Evolutionary conservation across 2,329 filamentous ascomycete genomes (phyloP), one percentile per base, ranked within the genome.

Genomic region (Allantophomopsis cytisporea): DNA sequence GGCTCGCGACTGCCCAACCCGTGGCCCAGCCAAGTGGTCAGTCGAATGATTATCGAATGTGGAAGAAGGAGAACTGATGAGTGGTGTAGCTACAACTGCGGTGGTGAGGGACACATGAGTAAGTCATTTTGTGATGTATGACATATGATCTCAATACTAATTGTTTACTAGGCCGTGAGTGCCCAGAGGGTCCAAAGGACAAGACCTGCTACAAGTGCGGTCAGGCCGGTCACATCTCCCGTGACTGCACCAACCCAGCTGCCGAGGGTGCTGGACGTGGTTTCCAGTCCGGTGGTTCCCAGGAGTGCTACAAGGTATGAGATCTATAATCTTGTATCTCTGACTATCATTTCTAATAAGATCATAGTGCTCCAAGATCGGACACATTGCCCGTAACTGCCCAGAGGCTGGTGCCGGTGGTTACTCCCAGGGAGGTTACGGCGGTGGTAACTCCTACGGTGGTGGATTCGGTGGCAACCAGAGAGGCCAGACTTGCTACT

Each of bases 311-410:
- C 79, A 95, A 95, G 52, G 54, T 56, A 47, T 32, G 34, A 14
- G 33, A 21, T 23, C 2, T 5, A 16, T 36, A 21, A 31, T 17
- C 12, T 16, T 11, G 3, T 36, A 18, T 18, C 18, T 7, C 6
- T 10, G 20, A n/a, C 7, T 37, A 28, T 32, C n/a, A 16, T 32
- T 37, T n/a, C 43, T 47, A 12, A 49, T 15, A 17, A n/a, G 15
- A 12, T 31, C 38, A 7, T 16, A 79, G 81, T 98, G 91, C 66
- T 88, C 88, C 47, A 84, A 94, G 70, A 73, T 87, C 50, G 91
- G 91, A 44, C 91, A 96, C 73, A 95, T 96, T 62, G 89, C 91
- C 53, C 86, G 83, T 54, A 87, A 87, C 73, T 91, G 84, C 76
- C 69, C 74, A 55, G 76, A 84, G 65, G 71, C 71, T 43, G 71